phyloP scores from a whole-genome alignment of 345 rosid species.

The Eucalyptus caleyi region DNA sequence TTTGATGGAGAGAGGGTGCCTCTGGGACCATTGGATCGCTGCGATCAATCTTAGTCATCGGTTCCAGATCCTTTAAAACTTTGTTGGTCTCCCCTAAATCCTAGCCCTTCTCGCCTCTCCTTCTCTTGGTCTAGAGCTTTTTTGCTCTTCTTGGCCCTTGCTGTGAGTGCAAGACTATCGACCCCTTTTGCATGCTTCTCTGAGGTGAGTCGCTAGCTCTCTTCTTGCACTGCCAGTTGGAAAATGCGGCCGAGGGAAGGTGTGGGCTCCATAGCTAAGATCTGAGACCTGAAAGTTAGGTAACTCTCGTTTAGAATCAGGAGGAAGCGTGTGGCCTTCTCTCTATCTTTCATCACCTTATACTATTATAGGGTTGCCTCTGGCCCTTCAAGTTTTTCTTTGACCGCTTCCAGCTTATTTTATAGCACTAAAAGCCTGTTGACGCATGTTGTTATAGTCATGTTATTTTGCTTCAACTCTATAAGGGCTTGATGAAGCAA shows the following conservation, averaged over 20 bases:
- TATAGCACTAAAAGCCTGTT: rapidly evolving
- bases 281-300: not conserved
- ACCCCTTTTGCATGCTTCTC: rapidly evolving
- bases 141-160: no score
- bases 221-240: rapidly evolving
- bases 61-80: no score
- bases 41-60: rapidly evolving
- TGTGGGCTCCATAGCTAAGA: not conserved
- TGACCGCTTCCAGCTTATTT: rapidly evolving
- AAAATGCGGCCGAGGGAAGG: not conserved
- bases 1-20: rapidly evolving
- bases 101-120: no score
- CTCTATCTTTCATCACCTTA: not conserved
- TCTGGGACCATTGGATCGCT: rapidly evolving
- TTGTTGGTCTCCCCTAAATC: rapidly evolving
- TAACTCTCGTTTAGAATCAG: not conserved
- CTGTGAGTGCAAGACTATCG: not conserved
- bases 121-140: no score
- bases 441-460: no score
- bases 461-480: no score
- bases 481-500: no score
- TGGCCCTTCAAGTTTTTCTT: no score
- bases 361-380: not conserved
- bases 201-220: rapidly evolving
- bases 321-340: not conserved